Base-by-base conservation (phyloP, 1,284 basidiomycete genomes). In the Baeospora myosura region DNA sequence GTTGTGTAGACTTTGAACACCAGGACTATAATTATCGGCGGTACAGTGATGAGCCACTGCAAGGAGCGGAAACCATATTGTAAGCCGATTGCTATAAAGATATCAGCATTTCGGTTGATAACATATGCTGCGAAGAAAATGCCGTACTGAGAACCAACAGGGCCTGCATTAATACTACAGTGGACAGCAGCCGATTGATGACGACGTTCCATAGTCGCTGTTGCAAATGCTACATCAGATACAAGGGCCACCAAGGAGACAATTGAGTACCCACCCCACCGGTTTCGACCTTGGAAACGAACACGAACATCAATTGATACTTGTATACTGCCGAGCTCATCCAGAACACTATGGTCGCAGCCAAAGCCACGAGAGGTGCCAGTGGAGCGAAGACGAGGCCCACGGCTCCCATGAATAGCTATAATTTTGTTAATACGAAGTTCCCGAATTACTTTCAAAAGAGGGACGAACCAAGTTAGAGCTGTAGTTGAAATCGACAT, bases 301-400 rank as follows among this genome's bases (percentile, higher is more conserved):
- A 92, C 41, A 95, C 90, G 59, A 93, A 96, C 78, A 96, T 91
- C 36, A 95, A 70, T 66, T 95, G 90, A 54, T 89, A 94, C 68
- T 88, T 94, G 74, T 91, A 88, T 42, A 88, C 83, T 71, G 77
- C 78, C 0, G 78, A 82, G 49, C 74, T 75, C 50, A 85, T 69
- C 87, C 88, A 93, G 62, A 96, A 89, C 4, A 94, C 88, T 29
- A 85, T 57, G 3, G 81, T 77, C 5, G 77, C 86, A 18, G 79
- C 80, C 25, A 83, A 69, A n/a, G 72, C 74, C 20, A 97, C 91
- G 12, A 96, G 64, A 1, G 93, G 94, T 0, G 93, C 92, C 5
- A 97, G 68, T 1, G 93, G 93, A 0, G 93, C 88, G 54, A 97
- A 97, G 16, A 94, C 81, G 36, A 97, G 63, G 0, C 81, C 92